Conservation (phyloP, 2,329 filamentous ascomycete species). For the Trichoderma aggressivum region DNA sequence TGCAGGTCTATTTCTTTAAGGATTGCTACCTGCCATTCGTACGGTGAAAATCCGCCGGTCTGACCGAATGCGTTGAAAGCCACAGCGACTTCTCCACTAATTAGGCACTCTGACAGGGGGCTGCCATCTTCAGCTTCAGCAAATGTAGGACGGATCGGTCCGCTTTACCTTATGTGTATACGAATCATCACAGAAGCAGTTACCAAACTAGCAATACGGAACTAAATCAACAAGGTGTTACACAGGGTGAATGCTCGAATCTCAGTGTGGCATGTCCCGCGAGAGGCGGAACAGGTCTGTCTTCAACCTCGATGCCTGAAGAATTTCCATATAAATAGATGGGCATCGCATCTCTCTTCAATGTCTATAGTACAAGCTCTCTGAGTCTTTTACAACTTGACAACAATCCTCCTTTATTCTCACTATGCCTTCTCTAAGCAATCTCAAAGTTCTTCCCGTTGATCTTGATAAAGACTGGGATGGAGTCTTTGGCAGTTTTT, state of each 20-base stretch:
- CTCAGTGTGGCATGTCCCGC: not conserved
- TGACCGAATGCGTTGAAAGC: not conserved
- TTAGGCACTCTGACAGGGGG: not conserved
- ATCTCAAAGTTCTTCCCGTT: not conserved
- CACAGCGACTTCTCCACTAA: not conserved
- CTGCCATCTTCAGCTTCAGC: not conserved
- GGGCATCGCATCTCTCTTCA: not conserved
- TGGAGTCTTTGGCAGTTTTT: not conserved
- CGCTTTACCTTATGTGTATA: not conserved
- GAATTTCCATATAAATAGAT: not conserved
- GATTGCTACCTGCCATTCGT: not conserved
- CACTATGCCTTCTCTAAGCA: not conserved
- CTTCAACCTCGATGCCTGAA: not conserved
- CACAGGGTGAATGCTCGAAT: not conserved
- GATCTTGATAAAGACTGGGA: conserved; percentile 7
- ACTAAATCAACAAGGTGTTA: not conserved
- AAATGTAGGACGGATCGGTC: not conserved
- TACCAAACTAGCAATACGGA: not conserved
- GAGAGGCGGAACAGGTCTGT: not conserved
- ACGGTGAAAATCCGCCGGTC: not conserved
- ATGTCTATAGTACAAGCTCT: not conserved
- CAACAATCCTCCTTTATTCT: not conserved
- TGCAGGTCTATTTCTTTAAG: not conserved
- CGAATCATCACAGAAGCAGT: not conserved
- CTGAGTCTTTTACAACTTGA: not conserved